Percentiles rank a stretch among this genome's conserved stretches.
Evolutionary conservation across 176 grass and related monocot genomes (phyloP).

Genomic region (Dendrocalamus sinicus): DNA sequence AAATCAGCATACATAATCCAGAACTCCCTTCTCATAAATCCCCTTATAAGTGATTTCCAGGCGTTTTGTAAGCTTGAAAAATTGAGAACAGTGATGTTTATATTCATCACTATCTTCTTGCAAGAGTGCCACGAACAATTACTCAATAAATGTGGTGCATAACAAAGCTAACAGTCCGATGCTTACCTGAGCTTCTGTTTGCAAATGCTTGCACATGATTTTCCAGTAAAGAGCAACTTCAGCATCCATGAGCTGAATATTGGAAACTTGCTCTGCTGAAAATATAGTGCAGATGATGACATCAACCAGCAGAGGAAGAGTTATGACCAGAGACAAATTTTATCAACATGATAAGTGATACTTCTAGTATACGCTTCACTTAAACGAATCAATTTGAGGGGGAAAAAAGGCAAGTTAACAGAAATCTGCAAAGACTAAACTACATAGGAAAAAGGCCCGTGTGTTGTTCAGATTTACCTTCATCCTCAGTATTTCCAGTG

Average conservation of each 20-base stretch:
- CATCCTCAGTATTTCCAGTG: conserved; percentile 43
- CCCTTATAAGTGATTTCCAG: neutral
- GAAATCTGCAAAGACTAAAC: conserved; percentile 8
- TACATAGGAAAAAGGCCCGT: neutral
- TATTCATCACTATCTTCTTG: conserved; percentile 28
- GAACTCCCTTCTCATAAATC: neutral
- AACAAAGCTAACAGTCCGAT: conserved; percentile 18
- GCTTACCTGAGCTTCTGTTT: conserved; percentile 91
- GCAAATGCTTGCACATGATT: conserved; percentile 80
- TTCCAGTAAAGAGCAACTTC: conserved; percentile 96
- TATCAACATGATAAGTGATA: conserved; percentile 13
- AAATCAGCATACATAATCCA: neutral
- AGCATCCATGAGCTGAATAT: conserved; percentile 76
- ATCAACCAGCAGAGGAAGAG: conserved; percentile 21
- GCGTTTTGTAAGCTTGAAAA: conserved; percentile 16
- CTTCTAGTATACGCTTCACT: neutral
- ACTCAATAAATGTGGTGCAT: conserved; percentile 20
- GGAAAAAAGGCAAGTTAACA: neutral
- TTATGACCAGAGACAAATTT: neutral
- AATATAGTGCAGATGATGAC: conserved; percentile 16
- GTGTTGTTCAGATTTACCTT: conserved; percentile 55
- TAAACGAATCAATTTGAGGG: conserved; percentile 1
- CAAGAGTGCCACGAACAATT: neutral
- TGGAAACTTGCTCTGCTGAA: conserved; percentile 58
- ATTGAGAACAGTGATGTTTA: conserved; percentile 17